Evolutionary conservation across 306 rosid genomes (phyloP), one percentile per base, ranked within the genome.

Genomic region (Dryas octopetala): DNA sequence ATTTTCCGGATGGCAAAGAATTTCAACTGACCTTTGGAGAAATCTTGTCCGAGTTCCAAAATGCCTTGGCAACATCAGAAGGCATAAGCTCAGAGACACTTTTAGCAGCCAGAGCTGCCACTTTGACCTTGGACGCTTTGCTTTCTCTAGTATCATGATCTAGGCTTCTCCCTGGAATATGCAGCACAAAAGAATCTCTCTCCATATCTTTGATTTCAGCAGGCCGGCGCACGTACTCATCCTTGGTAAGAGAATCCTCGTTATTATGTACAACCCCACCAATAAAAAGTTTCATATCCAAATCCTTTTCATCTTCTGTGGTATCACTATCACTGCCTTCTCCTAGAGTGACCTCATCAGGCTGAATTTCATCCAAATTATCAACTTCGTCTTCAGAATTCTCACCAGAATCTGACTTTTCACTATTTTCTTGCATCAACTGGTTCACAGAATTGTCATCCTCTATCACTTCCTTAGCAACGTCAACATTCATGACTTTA

Each of bases 11-110:
- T 28, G 32, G 62, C 68, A 49, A 3, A 44, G n/a, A 52, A 70
- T 41, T 57, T 59, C 65, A 83, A 75, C 93, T 86, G 79, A 96
- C 99, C 99, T 92, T 96, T 59, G 99, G 80, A 66, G 96, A 90
- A 76, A 90, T 88, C 85, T 89, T 92, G 67, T 92, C 96, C 61
- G 95, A 82, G 63, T 83, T 71, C 97, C 86, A 96, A 76, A 96
- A 92, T 68, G 90, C 97, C 84, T 90, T 90, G 62, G 97, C 98
- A 74, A 96, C 88, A 62, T 96, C 98, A 74, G 97, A 79, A 80
- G 98, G 97, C 98, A 92, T 96, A 79, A 92, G 98, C 85, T 90
- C 97, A 54, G 97, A 78, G 46, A 88, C 78, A 66, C 93, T 96
- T 88, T 88, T 89, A 68, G 96, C 91, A 69, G 97, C 91, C 38